Percentiles rank a stretch among this genome's conserved stretches.
Evolutionary conservation across 2,329 filamentous ascomycete genomes (phyloP).

Genomic region (Cytospora paraplurivora): DNA sequence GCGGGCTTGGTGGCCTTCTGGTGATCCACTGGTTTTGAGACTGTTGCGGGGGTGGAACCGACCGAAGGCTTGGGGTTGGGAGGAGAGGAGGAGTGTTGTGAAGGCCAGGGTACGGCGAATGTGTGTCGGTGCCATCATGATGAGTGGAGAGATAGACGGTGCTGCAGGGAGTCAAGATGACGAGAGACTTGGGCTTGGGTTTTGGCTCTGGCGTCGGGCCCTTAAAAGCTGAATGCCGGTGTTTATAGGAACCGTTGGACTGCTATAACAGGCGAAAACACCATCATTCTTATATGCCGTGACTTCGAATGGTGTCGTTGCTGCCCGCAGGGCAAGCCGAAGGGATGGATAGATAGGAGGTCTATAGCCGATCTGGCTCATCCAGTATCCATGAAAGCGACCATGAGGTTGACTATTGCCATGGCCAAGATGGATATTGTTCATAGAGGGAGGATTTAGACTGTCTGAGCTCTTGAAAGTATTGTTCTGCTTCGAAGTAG

Average conservation of each 20-base stretch:
- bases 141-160: not conserved
- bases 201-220: not conserved
- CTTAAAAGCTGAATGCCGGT: not conserved
- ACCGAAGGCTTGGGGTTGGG: slow-evolving; percentile 7
- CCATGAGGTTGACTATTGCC: not conserved
- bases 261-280: not conserved
- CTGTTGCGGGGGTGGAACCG: not conserved
- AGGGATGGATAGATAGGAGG: not conserved
- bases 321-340: not conserved
- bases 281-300: slow-evolving; percentile 14
- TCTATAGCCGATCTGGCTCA: not conserved
- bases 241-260: not conserved
- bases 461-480: not conserved
- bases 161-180: not conserved
- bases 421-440: not conserved
- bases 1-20: not conserved
- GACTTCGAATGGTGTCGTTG: not conserved
- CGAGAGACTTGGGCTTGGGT: not conserved
- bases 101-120: not conserved
- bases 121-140: slow-evolving; percentile 8
- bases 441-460: not conserved
- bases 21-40: not conserved
- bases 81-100: slow-evolving; percentile 4
- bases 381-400: not conserved
- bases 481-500: not conserved